Percentiles rank a stretch among this genome's conserved stretches.
Evolutionary conservation across 2,329 filamentous ascomycete species (phyloP).

Genomic region (Aspergillus fumigatiaffinis): DNA sequence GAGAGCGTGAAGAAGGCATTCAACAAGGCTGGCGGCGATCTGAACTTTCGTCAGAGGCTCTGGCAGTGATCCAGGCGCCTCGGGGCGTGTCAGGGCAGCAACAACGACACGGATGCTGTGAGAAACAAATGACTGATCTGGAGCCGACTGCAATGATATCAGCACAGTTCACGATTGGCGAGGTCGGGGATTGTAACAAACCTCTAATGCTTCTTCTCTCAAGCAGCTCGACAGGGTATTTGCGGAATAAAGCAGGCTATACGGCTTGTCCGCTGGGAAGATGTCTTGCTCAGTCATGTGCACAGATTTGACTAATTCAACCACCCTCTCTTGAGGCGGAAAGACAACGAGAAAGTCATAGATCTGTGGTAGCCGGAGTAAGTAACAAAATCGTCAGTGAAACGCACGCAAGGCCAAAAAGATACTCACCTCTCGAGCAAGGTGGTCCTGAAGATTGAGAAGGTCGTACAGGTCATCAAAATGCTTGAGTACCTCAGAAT

Average conservation of each 20-base stretch:
- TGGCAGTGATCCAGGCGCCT: conserved; percentile 47
- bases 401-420: not conserved
- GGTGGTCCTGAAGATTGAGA: conserved; percentile 66
- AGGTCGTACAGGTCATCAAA: conserved; percentile 82
- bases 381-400: conserved; percentile 1
- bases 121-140: conserved; percentile 34
- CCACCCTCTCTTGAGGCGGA: conserved; percentile 61
- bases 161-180: conserved; percentile 5
- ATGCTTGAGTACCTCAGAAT: conserved; percentile 74
- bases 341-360: conserved; percentile 68
- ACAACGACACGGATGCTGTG: conserved; percentile 54
- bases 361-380: conserved; percentile 45
- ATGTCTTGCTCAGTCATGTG: conserved; percentile 55
- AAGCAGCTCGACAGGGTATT: conserved; percentile 64
- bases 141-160: conserved; percentile 24
- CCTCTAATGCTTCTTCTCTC: conserved; percentile 40
- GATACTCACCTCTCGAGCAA: conserved; percentile 62
- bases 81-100: conserved; percentile 56
- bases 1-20: conserved; percentile 54
- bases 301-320: conserved; percentile 56
- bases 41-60: conserved; percentile 46
- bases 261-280: conserved; percentile 66
- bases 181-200: conserved; percentile 7
- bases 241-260: conserved; percentile 69
- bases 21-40: conserved; percentile 54